Evolutionary conservation across 2,329 filamentous ascomycete genomes (phyloP).

Genomic region (Aspergillus aculeatus): DNA sequence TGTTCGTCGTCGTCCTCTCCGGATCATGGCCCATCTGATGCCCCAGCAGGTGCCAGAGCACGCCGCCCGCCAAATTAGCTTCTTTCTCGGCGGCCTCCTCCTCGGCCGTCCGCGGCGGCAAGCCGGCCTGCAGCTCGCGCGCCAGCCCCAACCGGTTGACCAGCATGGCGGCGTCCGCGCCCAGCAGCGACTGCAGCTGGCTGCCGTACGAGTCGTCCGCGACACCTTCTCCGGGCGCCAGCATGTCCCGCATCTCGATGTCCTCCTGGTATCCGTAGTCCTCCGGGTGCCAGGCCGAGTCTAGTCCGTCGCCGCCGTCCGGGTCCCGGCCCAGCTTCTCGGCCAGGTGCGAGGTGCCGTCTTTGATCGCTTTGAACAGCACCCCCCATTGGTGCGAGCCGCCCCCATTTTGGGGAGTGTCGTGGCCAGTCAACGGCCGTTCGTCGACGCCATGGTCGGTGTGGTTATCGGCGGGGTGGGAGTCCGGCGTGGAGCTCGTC

Average conservation of each 20-base stretch:
- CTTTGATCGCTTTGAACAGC: slow-evolving; percentile 5
- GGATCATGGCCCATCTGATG: slow-evolving; percentile 6
- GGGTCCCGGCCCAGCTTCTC: slow-evolving; percentile 7
- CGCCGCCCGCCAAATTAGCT: neutral
- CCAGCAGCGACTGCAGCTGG: neutral
- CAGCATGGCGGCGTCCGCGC: neutral
- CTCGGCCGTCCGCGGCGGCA: neutral
- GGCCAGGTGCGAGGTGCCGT: slow-evolving; percentile 2
- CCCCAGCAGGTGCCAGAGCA: slow-evolving; percentile 3
- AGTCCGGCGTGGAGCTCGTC: neutral
- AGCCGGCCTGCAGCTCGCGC: neutral
- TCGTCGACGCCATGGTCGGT: slow-evolving; percentile 1
- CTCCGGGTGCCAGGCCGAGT: slow-evolving; percentile 5
- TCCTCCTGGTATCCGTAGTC: slow-evolving; percentile 6
- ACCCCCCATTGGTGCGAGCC: slow-evolving; percentile 1
- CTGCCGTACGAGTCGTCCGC: neutral
- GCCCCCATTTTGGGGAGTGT: neutral
- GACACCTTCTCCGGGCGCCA: neutral
- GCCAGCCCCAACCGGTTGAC: neutral
- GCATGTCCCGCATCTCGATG: slow-evolving; percentile 7
- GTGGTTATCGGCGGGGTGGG: neutral
- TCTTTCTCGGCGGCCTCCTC: slow-evolving; percentile 1
- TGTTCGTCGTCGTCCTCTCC: neutral
- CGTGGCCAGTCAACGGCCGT: slow-evolving; percentile 2
- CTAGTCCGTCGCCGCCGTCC: slow-evolving; percentile 5